Percentiles rank a stretch among this genome's conserved stretches.
Conservation (phyloP, 805 yeast species). For the Schwanniomyces sp. region DNA sequence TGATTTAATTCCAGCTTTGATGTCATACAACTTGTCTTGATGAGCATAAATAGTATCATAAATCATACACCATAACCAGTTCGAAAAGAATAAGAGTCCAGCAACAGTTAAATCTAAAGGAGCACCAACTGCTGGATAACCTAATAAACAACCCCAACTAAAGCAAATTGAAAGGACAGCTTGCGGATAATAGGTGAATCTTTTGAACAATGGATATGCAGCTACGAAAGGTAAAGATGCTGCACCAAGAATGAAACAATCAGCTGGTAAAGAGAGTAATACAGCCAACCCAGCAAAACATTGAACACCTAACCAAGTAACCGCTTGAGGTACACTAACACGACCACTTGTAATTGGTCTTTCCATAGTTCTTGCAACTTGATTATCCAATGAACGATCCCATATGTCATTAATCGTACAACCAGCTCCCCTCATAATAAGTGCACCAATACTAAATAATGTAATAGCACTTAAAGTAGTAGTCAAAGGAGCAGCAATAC, state of each 20-base stretch:
- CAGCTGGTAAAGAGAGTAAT: constrained; percentile 68
- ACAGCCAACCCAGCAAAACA: constrained; percentile 72
- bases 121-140: constrained; percentile 95
- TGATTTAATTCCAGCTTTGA: constrained; percentile 88
- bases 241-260: constrained; percentile 82
- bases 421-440: constrained; percentile 97
- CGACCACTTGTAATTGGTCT: constrained; percentile 93
- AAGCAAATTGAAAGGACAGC: constrained; percentile 76
- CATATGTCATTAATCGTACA: constrained; percentile 91
- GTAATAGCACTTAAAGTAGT: constrained; percentile 62
- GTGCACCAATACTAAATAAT: constrained; percentile 79
- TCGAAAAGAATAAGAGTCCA: constrained; percentile 72
- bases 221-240: constrained; percentile 76
- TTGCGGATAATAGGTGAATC: constrained; percentile 96
- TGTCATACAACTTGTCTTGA: constrained; percentile 89
- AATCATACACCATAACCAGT: constrained; percentile 90
- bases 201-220: constrained; percentile 88
- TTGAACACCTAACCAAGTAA: constrained; percentile 69
- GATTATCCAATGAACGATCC: constrained; percentile 78
- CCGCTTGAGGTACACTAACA: constrained; percentile 69
- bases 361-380: constrained; percentile 84
- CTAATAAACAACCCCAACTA: constrained; percentile 92
- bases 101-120: constrained; percentile 71
- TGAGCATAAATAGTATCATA: constrained; percentile 98
- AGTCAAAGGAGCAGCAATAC: constrained; percentile 65